Percentiles rank a stretch among this genome's conserved stretches.
Evolutionary conservation across 164 flowering plant genomes (phyloP).

Genomic region (Vitis rupestris): DNA sequence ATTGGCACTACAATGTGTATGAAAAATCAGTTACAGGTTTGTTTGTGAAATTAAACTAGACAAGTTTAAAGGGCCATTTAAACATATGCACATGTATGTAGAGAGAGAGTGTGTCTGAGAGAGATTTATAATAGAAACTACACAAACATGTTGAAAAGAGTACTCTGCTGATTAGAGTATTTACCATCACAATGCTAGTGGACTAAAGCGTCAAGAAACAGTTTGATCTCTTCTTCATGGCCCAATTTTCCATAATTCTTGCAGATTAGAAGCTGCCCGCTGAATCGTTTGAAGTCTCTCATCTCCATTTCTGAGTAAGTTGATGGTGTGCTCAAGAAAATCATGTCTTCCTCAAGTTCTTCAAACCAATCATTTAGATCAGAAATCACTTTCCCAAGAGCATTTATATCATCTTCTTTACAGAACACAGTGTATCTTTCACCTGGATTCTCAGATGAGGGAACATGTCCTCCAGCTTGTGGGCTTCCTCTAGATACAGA

Average conservation of each 20-base stretch:
- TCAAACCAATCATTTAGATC: slow-evolving; percentile 49
- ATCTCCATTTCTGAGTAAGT: slow-evolving; percentile 47
- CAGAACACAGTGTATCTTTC: not conserved
- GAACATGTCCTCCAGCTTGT: slow-evolving; percentile 1
- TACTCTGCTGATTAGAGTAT: too few relatives aligned
- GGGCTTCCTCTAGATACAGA: not conserved
- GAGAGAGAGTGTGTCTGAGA: too few relatives aligned
- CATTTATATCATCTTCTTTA: slow-evolving; percentile 12
- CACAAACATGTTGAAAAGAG: too few relatives aligned
- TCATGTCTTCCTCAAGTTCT: slow-evolving; percentile 56
- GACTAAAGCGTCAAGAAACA: slow-evolving; percentile 2
- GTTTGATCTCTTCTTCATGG: slow-evolving; percentile 7
- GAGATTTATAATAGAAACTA: too few relatives aligned
- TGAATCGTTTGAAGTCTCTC: slow-evolving; percentile 58
- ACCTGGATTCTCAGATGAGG: not conserved
- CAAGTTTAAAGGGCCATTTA: too few relatives aligned
- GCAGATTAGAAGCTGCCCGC: slow-evolving; percentile 63
- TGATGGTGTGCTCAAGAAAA: slow-evolving; percentile 54
- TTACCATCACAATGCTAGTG: not conserved
- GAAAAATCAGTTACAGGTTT: too few relatives aligned
- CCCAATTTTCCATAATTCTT: slow-evolving; percentile 48
- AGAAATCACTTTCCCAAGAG: slow-evolving; percentile 36
- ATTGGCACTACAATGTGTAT: too few relatives aligned
- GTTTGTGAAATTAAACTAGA: too few relatives aligned
- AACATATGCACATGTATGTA: too few relatives aligned